Evolutionary conservation across 805 yeast species (phyloP), one percentile per base, ranked within the genome.

Genomic region (Grigorovia jiainica): DNA sequence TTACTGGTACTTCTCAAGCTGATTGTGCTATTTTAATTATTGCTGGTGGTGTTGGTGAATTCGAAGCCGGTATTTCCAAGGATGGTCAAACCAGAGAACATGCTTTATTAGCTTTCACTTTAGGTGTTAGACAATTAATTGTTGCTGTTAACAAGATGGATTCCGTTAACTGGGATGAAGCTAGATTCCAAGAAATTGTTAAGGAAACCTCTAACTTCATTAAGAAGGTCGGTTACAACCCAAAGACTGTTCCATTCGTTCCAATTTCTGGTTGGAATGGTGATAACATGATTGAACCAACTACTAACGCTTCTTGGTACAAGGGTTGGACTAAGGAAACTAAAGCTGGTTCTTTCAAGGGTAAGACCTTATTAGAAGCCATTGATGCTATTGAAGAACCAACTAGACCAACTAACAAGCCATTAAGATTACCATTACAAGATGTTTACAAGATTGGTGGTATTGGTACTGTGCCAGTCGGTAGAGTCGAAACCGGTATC

Each of bases 1-100:
- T 84, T 67, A 84, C 94, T 63, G 95, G 95, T 79, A 84, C 92
- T 57, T 79, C 92, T 60, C 94, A 86, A 73, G 92, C 94, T 66
- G 95, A 84, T 71, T 76, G 92, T 69, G 95, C 95, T 62, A 79
- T 85, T 55, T 78, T 85, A 66, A 86, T 86, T 63, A 83, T 85
- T 67, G 94, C 90, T 65, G 85, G 89, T 68, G 90, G 92, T 71
- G 78, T 77, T 65, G 92, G 92, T 83, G 95, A 85, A 71, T 85
- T 84, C 78, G 95, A 84, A 76, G 89, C 94, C 62, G 95, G 94
- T 73, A 85, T 85, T 76, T 82, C 92, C 65, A 76, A 83, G 78
- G 94, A 84, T 63, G 95, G 95, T 68, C 95, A 84, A 75, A 85
- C 95, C 70, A 84, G 90, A 76, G 95, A 85, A 74, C 94, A 83